These are phyloP conservation scores for Clavispora asparagi DNA, from an alignment of 805 yeast genomes.

Conservation along the genomic window DNA sequence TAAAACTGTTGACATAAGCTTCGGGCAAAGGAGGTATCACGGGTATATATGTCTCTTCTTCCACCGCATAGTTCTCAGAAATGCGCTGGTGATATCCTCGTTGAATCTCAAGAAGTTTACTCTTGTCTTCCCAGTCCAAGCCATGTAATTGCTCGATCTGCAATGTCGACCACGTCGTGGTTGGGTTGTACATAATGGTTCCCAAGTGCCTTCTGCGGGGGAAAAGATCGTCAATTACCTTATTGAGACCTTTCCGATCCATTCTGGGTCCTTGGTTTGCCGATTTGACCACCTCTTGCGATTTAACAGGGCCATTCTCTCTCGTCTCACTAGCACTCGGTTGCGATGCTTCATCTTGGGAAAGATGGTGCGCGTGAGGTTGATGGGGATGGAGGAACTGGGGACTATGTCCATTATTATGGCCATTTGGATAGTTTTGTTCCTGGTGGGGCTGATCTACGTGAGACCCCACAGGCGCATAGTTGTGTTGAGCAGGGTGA, in stretches of 20 bases:
- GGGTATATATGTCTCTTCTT: conserved; percentile 30
- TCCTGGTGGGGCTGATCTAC: not conserved
- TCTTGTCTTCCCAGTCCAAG: conserved; percentile 23
- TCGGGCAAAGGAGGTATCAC: conserved; percentile 33
- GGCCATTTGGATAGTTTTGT: not conserved
- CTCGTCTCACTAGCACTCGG: not conserved
- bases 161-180: conserved; percentile 44
- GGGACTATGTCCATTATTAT: not conserved
- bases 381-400: not conserved
- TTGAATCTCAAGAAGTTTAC: conserved; percentile 20
- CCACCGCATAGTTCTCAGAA: conserved; percentile 6
- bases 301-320: not conserved
- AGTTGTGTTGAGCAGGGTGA: not conserved
- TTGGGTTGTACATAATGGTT: conserved; percentile 46
- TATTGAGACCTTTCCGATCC: conserved; percentile 2
- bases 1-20: conserved; percentile 39
- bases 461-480: too few species aligned
- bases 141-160: conserved; percentile 22
- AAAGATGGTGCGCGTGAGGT: not conserved
- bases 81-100: conserved; percentile 10
- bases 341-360: not conserved
- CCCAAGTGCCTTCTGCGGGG: conserved; percentile 27
- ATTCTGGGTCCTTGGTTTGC: not conserved
- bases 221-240: conserved; percentile 21
- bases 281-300: not conserved